These are phyloP conservation scores for Cyberlindnera maclurae DNA, from an alignment of 805 yeast species.

Conservation along the genomic window DNA sequence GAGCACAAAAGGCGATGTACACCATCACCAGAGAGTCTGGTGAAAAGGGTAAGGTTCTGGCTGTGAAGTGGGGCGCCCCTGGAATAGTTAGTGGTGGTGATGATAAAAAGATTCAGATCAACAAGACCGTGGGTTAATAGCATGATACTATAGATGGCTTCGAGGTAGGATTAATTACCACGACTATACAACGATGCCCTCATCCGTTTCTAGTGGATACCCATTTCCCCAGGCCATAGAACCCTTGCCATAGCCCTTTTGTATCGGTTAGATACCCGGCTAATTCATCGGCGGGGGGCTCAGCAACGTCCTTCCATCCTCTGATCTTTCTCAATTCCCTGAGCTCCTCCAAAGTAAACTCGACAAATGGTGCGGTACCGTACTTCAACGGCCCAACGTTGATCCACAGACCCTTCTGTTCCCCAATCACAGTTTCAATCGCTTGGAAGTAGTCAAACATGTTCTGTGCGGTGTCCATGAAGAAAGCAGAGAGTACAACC, in stretches of 20 bases:
- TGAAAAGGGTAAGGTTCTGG: conserved; percentile 62
- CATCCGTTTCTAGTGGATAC: conserved; percentile 17
- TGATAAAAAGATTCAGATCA: conserved; percentile 88
- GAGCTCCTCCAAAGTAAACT: conserved; percentile 68
- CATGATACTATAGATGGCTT: neutral
- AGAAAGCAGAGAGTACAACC: conserved; percentile 62
- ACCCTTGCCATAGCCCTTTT: conserved; percentile 69
- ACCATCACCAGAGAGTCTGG: conserved; percentile 69
- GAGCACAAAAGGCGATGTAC: conserved; percentile 77
- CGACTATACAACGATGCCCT: neutral
- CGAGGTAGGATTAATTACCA: neutral
- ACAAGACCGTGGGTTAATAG: conserved; percentile 28
- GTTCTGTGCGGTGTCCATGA: conserved; percentile 90
- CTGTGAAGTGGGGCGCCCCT: conserved; percentile 72
- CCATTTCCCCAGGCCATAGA: conserved; percentile 62
- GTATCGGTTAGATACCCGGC: conserved; percentile 63
- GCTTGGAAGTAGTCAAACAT: conserved; percentile 66
- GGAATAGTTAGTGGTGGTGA: conserved; percentile 93
- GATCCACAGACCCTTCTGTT: conserved; percentile 64
- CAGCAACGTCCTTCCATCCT: conserved; percentile 55
- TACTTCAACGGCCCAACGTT: conserved; percentile 91
- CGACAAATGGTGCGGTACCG: conserved; percentile 77
- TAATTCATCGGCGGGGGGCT: conserved; percentile 29
- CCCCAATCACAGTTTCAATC: conserved; percentile 40
- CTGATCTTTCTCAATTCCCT: conserved; percentile 38